Conservation (phyloP, 2,329 filamentous ascomycete genomes). For the Neofusicoccum sp. region DNA sequence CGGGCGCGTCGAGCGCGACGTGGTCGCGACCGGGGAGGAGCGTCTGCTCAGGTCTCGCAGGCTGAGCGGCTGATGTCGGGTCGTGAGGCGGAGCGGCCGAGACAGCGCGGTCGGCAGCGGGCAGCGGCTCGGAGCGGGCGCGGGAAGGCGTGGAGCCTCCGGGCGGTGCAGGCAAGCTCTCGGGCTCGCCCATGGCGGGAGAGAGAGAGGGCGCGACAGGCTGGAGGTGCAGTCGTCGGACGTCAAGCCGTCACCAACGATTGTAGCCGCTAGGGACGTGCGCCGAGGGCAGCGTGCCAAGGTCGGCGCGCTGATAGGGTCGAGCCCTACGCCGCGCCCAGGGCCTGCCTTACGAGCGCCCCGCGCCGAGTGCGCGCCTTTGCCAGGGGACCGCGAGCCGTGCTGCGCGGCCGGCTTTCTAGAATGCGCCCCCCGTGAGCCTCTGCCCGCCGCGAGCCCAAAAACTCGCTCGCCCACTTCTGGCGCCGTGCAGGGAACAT, state of each 20-base stretch:
- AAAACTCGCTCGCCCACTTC: not conserved
- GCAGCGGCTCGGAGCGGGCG: not conserved
- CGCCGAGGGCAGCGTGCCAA: not conserved
- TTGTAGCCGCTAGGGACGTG: not conserved
- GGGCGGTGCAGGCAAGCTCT: conserved; percentile 14
- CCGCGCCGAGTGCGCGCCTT: not conserved
- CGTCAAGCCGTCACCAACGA: conserved; percentile 9
- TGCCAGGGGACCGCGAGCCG: not conserved
- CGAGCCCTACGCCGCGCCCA: not conserved
- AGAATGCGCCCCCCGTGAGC: not conserved
- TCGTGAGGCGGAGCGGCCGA: conserved; percentile 9
- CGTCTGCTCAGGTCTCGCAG: not conserved
- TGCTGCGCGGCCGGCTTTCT: not conserved
- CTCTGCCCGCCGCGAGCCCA: not conserved
- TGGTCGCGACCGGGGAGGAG: not conserved
- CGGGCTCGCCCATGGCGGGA: conserved; percentile 16
- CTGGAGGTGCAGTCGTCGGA: conserved; percentile 5
- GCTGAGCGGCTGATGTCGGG: conserved; percentile 14
- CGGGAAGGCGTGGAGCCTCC: not conserved
- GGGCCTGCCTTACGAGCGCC: not conserved
- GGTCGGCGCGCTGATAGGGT: not conserved
- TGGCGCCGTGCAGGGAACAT: not conserved
- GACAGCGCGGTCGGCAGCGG: not conserved
- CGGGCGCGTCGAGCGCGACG: not conserved
- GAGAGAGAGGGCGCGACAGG: not conserved